Percentiles rank a stretch among this genome's conserved stretches.
Evolutionary conservation across 176 grass and related monocot genomes (phyloP).

Genomic region (Oryza meridionalis): DNA sequence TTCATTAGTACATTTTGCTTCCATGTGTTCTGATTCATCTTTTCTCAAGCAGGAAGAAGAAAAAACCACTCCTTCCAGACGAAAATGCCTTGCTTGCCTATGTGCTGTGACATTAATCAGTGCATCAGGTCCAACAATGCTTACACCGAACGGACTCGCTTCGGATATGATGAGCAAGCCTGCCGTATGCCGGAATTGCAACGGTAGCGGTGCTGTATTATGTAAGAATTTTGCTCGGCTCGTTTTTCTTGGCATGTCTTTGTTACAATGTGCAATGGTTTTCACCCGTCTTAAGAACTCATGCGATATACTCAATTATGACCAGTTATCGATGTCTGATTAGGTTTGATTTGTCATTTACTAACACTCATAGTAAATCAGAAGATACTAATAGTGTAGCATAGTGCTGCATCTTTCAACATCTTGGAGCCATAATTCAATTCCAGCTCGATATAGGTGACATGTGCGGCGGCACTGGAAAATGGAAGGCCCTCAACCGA

Average conservation of each 20-base stretch:
- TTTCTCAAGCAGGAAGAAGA: slow-evolving; percentile 47
- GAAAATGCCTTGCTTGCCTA: slow-evolving; percentile 77
- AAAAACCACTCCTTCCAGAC: slow-evolving; percentile 45
- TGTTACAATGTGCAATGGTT: neutral
- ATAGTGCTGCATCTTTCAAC: neutral
- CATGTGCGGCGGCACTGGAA: slow-evolving; percentile 97
- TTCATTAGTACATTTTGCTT: neutral
- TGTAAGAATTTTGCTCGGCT: slow-evolving; percentile 57
- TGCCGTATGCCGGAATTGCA: slow-evolving; percentile 82
- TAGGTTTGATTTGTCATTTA: neutral
- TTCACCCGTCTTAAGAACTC: neutral
- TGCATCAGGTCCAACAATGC: slow-evolving; percentile 49
- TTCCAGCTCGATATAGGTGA: slow-evolving; percentile 67
- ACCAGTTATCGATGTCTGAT: neutral
- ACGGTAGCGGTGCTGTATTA: slow-evolving; percentile 78
- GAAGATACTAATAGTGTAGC: too few relatives aligned
- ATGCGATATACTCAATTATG: neutral
- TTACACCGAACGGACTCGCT: slow-evolving; percentile 54
- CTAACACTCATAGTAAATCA: neutral
- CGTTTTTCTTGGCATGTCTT: neutral
- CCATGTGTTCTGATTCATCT: neutral
- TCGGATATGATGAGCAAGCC: slow-evolving; percentile 43
- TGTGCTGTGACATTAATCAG: slow-evolving; percentile 71
- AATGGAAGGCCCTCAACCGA: slow-evolving; percentile 98
- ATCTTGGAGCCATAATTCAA: slow-evolving; percentile 15